Evolutionary conservation across 2,329 filamentous ascomycete genomes (phyloP).

Genomic region (Phialocephala sp.): DNA sequence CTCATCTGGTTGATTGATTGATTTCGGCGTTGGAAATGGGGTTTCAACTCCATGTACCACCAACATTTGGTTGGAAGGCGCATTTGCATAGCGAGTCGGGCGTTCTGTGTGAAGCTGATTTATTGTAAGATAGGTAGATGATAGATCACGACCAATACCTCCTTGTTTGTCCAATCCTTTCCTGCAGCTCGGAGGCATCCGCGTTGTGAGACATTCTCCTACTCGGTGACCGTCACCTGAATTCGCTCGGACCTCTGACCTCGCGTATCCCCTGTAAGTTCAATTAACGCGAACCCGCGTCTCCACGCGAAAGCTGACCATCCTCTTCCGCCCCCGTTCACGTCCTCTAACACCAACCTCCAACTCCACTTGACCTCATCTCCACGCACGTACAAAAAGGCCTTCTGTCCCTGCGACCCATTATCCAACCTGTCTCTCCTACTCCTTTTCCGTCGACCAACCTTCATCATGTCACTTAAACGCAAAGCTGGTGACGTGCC

Average conservation of each 20-base stretch:
- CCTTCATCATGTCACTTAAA: constrained; percentile 56
- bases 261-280: constrained; percentile 30
- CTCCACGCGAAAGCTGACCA: constrained; percentile 6
- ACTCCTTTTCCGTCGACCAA: constrained; percentile 22
- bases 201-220: constrained; percentile 8
- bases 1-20: constrained; percentile 13
- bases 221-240: not conserved
- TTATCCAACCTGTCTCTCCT: constrained; percentile 33
- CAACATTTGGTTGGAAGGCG: constrained; percentile 19
- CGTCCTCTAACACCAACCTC: constrained; percentile 12
- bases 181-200: not conserved
- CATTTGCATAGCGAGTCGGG: constrained; percentile 36
- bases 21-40: constrained; percentile 23
- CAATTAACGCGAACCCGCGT: constrained; percentile 28
- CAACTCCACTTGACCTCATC: constrained; percentile 9
- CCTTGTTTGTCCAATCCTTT: not conserved
- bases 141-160: constrained; percentile 8
- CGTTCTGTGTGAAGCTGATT: constrained; percentile 24
- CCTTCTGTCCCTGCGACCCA: not conserved
- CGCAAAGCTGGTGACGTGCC: constrained; percentile 64
- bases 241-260: constrained; percentile 32
- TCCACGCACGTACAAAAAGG: constrained; percentile 9
- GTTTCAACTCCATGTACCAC: constrained; percentile 10
- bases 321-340: constrained; percentile 4
- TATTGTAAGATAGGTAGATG: constrained; percentile 1